phyloP scores from a whole-genome alignment of 306 rosid genomes.

The Astragalus membranaceus region DNA sequence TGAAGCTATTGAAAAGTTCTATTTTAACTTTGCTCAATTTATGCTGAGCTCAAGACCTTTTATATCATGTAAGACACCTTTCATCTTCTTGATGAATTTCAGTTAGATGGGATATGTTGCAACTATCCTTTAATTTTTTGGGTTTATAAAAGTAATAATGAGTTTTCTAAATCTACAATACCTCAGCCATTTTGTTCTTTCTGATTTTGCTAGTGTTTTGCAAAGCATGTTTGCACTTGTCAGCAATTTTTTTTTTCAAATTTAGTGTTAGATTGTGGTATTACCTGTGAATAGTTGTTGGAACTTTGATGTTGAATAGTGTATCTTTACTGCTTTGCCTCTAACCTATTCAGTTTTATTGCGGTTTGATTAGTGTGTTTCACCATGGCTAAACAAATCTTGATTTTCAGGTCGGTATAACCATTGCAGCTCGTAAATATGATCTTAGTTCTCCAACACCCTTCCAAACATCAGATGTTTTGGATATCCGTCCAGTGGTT shows the following conservation, averaged over 20 bases:
- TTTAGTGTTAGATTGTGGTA: neutral
- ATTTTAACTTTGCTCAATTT: neutral
- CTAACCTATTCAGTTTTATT: neutral
- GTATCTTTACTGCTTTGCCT: neutral
- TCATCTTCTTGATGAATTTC: neutral
- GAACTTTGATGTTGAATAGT: neutral
- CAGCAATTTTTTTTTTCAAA: neutral
- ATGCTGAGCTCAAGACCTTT: neutral
- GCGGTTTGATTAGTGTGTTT: neutral
- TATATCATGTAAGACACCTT: neutral
- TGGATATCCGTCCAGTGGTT: constrained; percentile 84
- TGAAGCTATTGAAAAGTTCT: neutral
- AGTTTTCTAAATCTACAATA: neutral
- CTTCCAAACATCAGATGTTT: constrained; percentile 73
- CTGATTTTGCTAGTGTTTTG: neutral
- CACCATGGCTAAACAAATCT: constrained; percentile 1
- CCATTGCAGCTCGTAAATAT: constrained; percentile 79
- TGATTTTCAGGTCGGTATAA: constrained; percentile 67
- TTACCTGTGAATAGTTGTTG: neutral
- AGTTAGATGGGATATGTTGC: neutral
- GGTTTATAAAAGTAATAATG: neutral
- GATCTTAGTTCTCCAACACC: constrained; percentile 69
- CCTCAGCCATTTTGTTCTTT: neutral
- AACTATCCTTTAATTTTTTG: neutral
- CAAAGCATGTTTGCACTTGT: neutral